Evolutionary conservation across 2,329 filamentous ascomycete genomes (phyloP).

Genomic region (Diaporthe vexans): DNA sequence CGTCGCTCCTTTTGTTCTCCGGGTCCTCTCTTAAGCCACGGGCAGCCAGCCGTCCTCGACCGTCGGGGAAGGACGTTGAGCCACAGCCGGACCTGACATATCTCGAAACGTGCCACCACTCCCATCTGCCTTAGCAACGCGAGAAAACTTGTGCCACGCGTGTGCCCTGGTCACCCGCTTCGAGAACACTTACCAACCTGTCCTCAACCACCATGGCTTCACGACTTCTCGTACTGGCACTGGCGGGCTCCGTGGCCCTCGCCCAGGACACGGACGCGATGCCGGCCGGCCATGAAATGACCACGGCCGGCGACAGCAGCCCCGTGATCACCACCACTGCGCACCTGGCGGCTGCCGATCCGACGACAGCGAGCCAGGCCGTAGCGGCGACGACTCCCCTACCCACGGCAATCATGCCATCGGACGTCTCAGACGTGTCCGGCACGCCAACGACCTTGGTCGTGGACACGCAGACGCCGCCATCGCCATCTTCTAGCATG

Average conservation of each 20-base stretch:
- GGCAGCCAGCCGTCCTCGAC: constrained; percentile 3
- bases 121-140: background rate
- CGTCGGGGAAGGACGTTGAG: background rate
- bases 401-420: constrained; percentile 37
- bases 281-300: background rate
- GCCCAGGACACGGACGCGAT: constrained; percentile 7
- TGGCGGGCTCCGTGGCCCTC: background rate
- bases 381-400: background rate
- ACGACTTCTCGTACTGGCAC: constrained; percentile 4
- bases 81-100: constrained; percentile 12
- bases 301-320: constrained; percentile 4
- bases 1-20: constrained; percentile 17
- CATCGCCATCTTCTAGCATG: constrained; percentile 15
- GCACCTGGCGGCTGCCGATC: background rate
- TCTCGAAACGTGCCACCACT: background rate
- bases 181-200: background rate
- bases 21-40: background rate
- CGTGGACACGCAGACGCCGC: constrained; percentile 30
- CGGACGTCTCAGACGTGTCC: constrained; percentile 32
- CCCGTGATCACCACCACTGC: background rate
- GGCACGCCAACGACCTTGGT: constrained; percentile 35
- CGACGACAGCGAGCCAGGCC: background rate
- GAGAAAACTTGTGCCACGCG: background rate
- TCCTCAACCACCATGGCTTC: constrained; percentile 1
- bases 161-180: background rate